Conservation (phyloP, 148 eudicot genomes). For the Camellia sinensis region DNA sequence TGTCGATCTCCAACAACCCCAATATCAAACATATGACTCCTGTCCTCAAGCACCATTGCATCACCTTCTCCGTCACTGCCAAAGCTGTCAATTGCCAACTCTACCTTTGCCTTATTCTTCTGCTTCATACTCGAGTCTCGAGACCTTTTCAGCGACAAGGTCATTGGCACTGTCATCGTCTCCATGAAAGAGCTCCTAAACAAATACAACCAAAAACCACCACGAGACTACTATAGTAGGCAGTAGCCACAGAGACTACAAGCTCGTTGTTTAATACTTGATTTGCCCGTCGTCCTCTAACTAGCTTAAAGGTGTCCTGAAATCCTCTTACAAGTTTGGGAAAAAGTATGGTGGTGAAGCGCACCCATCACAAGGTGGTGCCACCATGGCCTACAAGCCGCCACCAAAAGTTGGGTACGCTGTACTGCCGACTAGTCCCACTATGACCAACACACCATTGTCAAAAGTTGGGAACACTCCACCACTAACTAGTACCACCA, state of each 20-base stretch:
- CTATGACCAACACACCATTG: not conserved
- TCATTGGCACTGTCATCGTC: constrained; percentile 57
- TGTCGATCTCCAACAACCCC: constrained; percentile 40
- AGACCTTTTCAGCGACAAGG: constrained; percentile 56
- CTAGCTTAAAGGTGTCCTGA: constrained; percentile 42
- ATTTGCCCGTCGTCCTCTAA: constrained; percentile 39
- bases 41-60: constrained; percentile 38
- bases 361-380: too few relatives aligned
- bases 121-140: constrained; percentile 16
- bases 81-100: constrained; percentile 29
- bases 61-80: constrained; percentile 45
- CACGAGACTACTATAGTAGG: not conserved
- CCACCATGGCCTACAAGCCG: constrained; percentile 22
- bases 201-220: too few relatives aligned
- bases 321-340: constrained; percentile 46
- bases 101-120: too few relatives aligned
- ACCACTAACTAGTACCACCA: too few relatives aligned
- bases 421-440: not conserved
- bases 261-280: constrained; percentile 24
- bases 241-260: not conserved
- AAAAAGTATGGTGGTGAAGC: constrained; percentile 25
- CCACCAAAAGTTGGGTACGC: too few relatives aligned
- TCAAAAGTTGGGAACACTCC: too few relatives aligned
- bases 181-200: not conserved
- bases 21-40: constrained; percentile 35